These are phyloP conservation scores for Toxicodendron radicans DNA, from an alignment of 345 rosid genomes.

Conservation along the genomic window DNA sequence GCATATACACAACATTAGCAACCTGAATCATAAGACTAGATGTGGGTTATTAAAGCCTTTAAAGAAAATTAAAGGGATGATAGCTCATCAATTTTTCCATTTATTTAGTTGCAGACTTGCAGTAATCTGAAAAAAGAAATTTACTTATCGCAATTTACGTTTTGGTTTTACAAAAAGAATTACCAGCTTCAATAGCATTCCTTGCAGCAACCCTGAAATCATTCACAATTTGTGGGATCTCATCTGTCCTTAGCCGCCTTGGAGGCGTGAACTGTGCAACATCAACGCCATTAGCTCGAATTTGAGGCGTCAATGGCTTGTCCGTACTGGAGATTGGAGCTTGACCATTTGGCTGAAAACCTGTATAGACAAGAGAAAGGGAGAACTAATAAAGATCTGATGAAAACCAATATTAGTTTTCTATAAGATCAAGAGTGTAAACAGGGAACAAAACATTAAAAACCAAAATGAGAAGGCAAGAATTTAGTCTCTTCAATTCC, in stretches of 20 bases:
- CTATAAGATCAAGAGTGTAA: too few relatives aligned
- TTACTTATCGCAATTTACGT: too few relatives aligned
- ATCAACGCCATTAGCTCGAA: conserved; percentile 43
- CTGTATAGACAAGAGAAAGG: conserved; percentile 21
- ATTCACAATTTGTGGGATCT: conserved; percentile 63
- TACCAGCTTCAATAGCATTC: conserved; percentile 83
- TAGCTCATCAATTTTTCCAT: too few relatives aligned
- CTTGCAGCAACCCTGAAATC: conserved; percentile 74
- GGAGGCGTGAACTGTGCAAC: conserved; percentile 52
- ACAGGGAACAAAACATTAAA: conserved; percentile 4
- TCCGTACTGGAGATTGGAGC: conserved; percentile 63
- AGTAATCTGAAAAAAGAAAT: too few relatives aligned
- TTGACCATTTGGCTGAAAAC: conserved; percentile 63
- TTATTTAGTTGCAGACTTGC: too few relatives aligned
- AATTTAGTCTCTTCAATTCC: too few relatives aligned
- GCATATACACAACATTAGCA: background rate
- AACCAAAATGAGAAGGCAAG: too few relatives aligned
- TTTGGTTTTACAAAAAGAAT: background rate
- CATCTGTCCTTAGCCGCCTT: conserved; percentile 52
- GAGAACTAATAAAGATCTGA: background rate
- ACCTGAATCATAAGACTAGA: too few relatives aligned
- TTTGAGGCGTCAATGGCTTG: conserved; percentile 54
- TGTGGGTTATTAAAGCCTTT: too few relatives aligned
- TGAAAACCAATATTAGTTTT: conserved; percentile 24
- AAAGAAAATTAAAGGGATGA: too few relatives aligned